phyloP scores from a whole-genome alignment of 2,329 filamentous ascomycete genomes.

The Scytalidium sp. region DNA sequence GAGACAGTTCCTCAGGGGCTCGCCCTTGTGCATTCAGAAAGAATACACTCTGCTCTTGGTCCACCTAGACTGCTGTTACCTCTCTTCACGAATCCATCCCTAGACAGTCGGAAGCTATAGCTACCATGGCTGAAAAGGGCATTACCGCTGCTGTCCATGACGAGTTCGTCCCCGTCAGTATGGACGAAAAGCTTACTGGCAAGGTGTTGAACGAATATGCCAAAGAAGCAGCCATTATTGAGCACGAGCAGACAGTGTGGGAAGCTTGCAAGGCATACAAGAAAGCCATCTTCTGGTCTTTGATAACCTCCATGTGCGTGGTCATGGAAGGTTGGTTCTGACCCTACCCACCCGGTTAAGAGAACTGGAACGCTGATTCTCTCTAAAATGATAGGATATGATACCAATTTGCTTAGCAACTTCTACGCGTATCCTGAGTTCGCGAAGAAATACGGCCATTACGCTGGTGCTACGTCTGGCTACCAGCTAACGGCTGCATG shows the following conservation, averaged over 20 bases:
- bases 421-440: conserved; percentile 18
- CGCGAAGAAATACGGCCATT: conserved; percentile 15
- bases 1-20: neutral
- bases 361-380: too few relatives aligned
- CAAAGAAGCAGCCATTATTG: neutral
- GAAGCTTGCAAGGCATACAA: neutral
- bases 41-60: neutral
- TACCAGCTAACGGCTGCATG: conserved; percentile 14
- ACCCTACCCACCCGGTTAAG: too few relatives aligned
- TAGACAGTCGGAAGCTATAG: neutral
- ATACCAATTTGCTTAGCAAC: conserved; percentile 17
- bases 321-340: conserved; percentile 21
- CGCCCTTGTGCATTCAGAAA: neutral
- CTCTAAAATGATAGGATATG: too few relatives aligned
- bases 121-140: neutral
- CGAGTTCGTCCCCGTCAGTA: neutral
- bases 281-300: conserved; percentile 15
- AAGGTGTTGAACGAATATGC: conserved; percentile 4
- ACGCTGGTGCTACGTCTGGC: conserved; percentile 5
- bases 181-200: conserved; percentile 4
- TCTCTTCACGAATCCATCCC: too few relatives aligned
- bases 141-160: neutral
- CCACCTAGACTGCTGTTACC: too few relatives aligned
- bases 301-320: conserved; percentile 19
- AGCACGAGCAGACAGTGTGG: conserved; percentile 2